Percentiles rank a stretch among this genome's conserved stretches.
These are phyloP conservation scores for Dianthus caryophyllus DNA, from an alignment of 148 eudicot genomes.

Conservation along the genomic window DNA sequence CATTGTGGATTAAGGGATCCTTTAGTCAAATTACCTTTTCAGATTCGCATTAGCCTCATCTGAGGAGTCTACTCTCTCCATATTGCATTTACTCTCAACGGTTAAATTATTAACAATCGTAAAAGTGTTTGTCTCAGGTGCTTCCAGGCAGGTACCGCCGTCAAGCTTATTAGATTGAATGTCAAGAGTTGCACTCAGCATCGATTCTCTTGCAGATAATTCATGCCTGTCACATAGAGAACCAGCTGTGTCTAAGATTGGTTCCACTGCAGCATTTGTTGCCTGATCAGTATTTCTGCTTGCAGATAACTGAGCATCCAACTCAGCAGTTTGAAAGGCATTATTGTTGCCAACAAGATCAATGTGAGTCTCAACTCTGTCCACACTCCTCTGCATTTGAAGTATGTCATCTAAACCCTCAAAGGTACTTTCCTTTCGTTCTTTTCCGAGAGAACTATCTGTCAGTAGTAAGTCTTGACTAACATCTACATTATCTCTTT, in stretches of 20 bases:
- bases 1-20: not conserved
- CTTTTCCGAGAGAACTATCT: constrained; percentile 2
- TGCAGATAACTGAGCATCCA: constrained; percentile 24
- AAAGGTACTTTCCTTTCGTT: not conserved
- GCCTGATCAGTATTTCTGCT: constrained; percentile 18
- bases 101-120: constrained; percentile 8
- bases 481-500: constrained; percentile 1
- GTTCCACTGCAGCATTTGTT: constrained; percentile 7
- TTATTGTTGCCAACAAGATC: constrained; percentile 10
- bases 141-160: constrained; percentile 15
- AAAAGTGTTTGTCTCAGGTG: constrained; percentile 15
- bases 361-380: constrained; percentile 16
- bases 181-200: constrained; percentile 17
- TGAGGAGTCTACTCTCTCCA: constrained; percentile 14
- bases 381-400: constrained; percentile 1
- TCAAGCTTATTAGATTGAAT: constrained; percentile 13
- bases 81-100: constrained; percentile 15
- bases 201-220: constrained; percentile 10
- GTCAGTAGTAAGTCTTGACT: not conserved
- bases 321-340: constrained; percentile 20
- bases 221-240: constrained; percentile 15
- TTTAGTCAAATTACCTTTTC: constrained; percentile 28
- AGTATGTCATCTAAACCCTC: not conserved
- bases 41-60: constrained; percentile 17
- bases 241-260: constrained; percentile 1